Conservation (phyloP, 202 grass and related monocot species). For the Carex sylvatica region DNA sequence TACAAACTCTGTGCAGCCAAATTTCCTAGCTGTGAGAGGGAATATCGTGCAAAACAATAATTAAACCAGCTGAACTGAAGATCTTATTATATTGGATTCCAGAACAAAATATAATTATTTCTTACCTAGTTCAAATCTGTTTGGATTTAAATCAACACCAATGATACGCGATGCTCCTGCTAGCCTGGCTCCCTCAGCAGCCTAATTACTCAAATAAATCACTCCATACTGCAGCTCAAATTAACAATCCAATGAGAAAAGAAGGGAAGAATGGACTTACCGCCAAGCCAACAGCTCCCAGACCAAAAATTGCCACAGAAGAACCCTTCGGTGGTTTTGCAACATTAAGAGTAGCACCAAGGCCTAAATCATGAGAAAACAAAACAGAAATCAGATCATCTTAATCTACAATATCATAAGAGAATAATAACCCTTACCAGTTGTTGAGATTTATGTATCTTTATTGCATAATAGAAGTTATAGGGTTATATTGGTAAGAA, state of each 20-base stretch:
- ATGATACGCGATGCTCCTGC: slow-evolving; percentile 77
- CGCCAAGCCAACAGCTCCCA: slow-evolving; percentile 86
- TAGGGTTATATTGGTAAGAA: no score
- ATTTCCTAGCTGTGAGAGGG: slow-evolving; percentile 62
- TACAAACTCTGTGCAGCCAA: slow-evolving; percentile 88
- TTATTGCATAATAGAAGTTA: no score
- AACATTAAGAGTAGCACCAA: slow-evolving; percentile 84
- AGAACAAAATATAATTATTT: slow-evolving; percentile 1
- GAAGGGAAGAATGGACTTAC: slow-evolving; percentile 30
- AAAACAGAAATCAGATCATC: not conserved
- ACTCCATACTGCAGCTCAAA: not conserved
- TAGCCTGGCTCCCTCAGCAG: slow-evolving; percentile 73
- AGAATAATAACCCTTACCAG: no score
- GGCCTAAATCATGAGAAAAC: slow-evolving; percentile 33
- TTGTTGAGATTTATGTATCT: no score
- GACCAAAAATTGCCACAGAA: slow-evolving; percentile 74
- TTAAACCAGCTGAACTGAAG: not conserved
- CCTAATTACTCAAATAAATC: slow-evolving; percentile 31
- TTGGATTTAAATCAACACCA: slow-evolving; percentile 73
- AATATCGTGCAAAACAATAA: not conserved
- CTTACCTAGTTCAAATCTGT: slow-evolving; percentile 69
- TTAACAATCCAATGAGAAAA: not conserved
- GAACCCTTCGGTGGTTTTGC: slow-evolving; percentile 78
- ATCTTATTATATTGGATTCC: not conserved
- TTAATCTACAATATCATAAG: not conserved